phyloP scores from a whole-genome alignment of 2,329 filamentous ascomycete species.

The Fusarium temperatum region DNA sequence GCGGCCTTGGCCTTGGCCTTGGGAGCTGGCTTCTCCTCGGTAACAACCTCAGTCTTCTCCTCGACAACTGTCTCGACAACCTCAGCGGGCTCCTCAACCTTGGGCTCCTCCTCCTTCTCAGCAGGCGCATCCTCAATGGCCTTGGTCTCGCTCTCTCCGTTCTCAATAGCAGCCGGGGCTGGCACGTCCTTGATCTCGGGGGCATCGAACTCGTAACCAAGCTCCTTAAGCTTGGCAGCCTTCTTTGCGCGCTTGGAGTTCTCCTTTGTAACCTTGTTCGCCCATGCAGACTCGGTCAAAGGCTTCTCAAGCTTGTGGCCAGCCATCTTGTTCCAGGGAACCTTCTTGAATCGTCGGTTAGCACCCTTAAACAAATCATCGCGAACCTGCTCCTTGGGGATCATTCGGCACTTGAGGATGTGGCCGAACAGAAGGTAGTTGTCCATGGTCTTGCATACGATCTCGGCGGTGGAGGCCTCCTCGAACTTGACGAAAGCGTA shows the following conservation, averaged over 20 bases:
- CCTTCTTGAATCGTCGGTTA: constrained; percentile 86
- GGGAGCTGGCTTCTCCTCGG: constrained; percentile 36
- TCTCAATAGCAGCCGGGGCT: constrained; percentile 52
- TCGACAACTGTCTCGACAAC: constrained; percentile 35
- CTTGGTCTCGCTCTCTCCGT: constrained; percentile 45
- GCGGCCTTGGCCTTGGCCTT: constrained; percentile 50
- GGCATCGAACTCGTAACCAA: constrained; percentile 85
- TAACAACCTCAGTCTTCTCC: constrained; percentile 39
- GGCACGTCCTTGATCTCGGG: constrained; percentile 72
- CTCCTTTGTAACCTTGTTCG: constrained; percentile 77
- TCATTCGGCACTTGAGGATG: constrained; percentile 85
- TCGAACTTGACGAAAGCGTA: constrained; percentile 94
- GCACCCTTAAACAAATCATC: constrained; percentile 88
- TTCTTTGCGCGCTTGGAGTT: constrained; percentile 73
- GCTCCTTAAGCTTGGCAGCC: constrained; percentile 76
- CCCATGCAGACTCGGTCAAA: constrained; percentile 79
- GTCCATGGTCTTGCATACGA: constrained; percentile 96
- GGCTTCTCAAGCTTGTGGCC: constrained; percentile 78
- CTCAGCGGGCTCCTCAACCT: constrained; percentile 40
- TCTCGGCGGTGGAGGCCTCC: constrained; percentile 80
- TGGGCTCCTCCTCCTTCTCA: constrained; percentile 44
- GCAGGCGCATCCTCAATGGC: constrained; percentile 51
- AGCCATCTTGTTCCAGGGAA: constrained; percentile 88
- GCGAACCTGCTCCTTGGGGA: constrained; percentile 81
- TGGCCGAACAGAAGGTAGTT: constrained; percentile 96